A percentile compares a stretch with the other conserved stretches of the same genome.
These are phyloP conservation scores for Flagelloscypha sp. DNA, from an alignment of 768 basidiomycete genomes.

Conservation along the genomic window DNA sequence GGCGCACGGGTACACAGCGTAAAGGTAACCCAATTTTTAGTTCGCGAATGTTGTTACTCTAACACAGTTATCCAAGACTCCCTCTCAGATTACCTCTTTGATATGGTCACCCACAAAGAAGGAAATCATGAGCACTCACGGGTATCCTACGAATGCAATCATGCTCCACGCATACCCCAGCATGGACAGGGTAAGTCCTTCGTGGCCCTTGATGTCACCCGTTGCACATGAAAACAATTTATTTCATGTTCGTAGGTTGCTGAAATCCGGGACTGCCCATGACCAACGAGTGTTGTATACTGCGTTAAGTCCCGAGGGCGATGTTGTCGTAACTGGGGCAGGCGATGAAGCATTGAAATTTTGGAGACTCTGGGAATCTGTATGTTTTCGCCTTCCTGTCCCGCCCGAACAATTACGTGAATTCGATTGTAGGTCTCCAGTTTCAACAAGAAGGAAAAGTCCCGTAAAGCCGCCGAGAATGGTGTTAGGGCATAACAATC, in stretches of 20 bases:
- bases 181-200: slow-evolving; percentile 68
- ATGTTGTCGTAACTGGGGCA: slow-evolving; percentile 85
- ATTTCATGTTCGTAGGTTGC: no score
- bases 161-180: slow-evolving; percentile 83
- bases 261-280: no score
- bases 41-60: no score
- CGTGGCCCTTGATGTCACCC: no score
- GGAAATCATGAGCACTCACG: slow-evolving; percentile 88
- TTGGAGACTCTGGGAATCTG: slow-evolving; percentile 91
- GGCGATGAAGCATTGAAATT: slow-evolving; percentile 97
- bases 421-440: no score
- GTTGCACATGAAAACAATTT: slow-evolving; percentile 24
- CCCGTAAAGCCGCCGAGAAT: no score
- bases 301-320: slow-evolving; percentile 79
- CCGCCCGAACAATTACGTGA: no score
- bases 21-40: no score
- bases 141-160: slow-evolving; percentile 82
- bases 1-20: slow-evolving; percentile 84
- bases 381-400: no score
- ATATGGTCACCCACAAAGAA: slow-evolving; percentile 83
- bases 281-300: slow-evolving; percentile 86
- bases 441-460: no score
- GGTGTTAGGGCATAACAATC: no score
- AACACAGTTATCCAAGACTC: no score
- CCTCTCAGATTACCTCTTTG: slow-evolving; percentile 87